Evolutionary conservation across 2,329 filamentous ascomycete genomes (phyloP).

Genomic region (Coniella lustricola): DNA sequence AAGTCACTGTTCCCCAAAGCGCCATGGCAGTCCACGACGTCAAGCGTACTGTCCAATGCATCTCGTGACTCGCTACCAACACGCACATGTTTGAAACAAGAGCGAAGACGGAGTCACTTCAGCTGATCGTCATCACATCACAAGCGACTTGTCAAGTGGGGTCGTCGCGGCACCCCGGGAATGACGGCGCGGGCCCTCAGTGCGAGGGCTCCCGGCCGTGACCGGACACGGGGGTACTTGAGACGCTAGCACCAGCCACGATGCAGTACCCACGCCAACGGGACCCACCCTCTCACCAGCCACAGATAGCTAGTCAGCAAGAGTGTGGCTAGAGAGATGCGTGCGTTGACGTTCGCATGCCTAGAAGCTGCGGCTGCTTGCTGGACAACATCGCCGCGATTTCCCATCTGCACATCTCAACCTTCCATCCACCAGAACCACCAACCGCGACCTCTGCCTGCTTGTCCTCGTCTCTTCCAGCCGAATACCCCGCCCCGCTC

Average conservation of each 20-base stretch:
- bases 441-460: not conserved
- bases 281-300: too few relatives aligned
- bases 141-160: not conserved
- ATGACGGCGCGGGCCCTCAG: not conserved
- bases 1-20: too few relatives aligned
- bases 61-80: too few relatives aligned
- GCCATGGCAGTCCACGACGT: too few relatives aligned
- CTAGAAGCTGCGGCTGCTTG: conserved; percentile 9
- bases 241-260: not conserved
- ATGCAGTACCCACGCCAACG: too few relatives aligned
- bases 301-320: conserved; percentile 3
- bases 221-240: conserved; percentile 1
- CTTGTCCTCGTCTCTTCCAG: not conserved
- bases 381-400: conserved; percentile 8
- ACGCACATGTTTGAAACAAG: not conserved
- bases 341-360: conserved; percentile 17
- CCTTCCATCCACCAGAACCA: not conserved
- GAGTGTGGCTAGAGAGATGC: conserved; percentile 9
- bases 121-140: not conserved
- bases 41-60: too few relatives aligned
- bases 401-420: conserved; percentile 3
- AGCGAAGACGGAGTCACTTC: not conserved
- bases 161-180: not conserved
- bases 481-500: not conserved
- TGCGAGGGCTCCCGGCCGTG: conserved; percentile 1